Evolutionary conservation across 768 basidiomycete genomes (phyloP), one percentile per base, ranked within the genome.

Genomic region (Russula brevipes): DNA sequence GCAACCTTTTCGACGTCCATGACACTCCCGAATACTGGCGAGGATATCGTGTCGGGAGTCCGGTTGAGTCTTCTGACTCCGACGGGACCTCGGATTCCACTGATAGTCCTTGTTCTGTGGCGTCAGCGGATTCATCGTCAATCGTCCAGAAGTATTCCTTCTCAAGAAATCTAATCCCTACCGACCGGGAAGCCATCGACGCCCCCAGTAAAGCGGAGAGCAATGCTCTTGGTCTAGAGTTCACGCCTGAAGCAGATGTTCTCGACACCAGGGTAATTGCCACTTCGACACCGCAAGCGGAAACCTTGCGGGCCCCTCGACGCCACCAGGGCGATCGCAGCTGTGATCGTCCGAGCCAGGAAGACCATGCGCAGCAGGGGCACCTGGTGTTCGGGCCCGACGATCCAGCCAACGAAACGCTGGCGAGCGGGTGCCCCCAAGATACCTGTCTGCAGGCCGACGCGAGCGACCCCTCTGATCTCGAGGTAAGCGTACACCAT

Each of bases 281-380:
- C 57, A 59, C 53, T 1, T 1, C 53, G 0, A 49, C 0, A 39
- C 45, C 33, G 30, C 39, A 59, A 33, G 46, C 57, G 0, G 31
- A 4, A 59, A 54, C 19, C 46, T 59, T 54, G 57, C 57, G 57
- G 46, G 39, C 46, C 57, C 57, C 63, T 16, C 19, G 0, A 6
- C 8, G 38, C 63, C 63, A 64, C 63, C 57, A 54, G 63, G 63
- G 38, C 53, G 39, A 2, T 44, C 63, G 3, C 41, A 14, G 38
- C 53, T 54, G 33, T 19, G 57, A 35, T 6, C 33, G 52, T 44
- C 39, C 16, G 30, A 49, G 4, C 33, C n/a, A 30, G 46, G 1
- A 0, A 3, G 17, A 4, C 36, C 46, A 33, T 30, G 19, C 19
- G 17, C 45, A 5, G 9, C 45, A 7, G 45, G 4, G 24, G 31